Evolutionary conservation across 164 flowering plant species (phyloP), one percentile per base, ranked within the genome.

Genomic region (Umbellularia californica): DNA sequence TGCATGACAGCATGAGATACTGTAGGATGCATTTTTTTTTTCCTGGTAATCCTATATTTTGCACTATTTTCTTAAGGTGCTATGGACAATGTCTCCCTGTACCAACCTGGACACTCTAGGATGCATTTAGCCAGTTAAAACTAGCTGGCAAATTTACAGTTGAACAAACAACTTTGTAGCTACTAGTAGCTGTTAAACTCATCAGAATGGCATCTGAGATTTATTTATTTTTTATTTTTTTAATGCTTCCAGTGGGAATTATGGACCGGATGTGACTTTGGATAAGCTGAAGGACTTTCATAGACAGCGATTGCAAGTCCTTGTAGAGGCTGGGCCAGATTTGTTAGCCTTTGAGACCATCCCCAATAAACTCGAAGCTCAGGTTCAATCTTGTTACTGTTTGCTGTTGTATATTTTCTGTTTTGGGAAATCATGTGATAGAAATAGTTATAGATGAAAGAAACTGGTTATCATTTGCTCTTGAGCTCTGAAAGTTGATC

Each of bases 291-390:
- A 93, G 84, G 96, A 92, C 78, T 95, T 95, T 65, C 99, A 95
- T 65, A 78, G 96, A 28, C 87, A 88, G 19, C 87, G 95, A 75
- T 69, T 95, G 80, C 94, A 87, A 83, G 85, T 95, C 73, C 90
- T 95, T 24, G 89, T 88, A 13, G 86, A 87, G 79, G 89, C 96
- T 13, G 90, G 93, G 41, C 83, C 99, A 5, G 98, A 95, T 74
- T 70, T 93, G 82, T 81, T 93, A 23, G 98, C 98, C 15, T 95
- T 95, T 79, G 98, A 95, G 84, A 90, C 99, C 70, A 93, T 92
- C 73, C 99, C 99, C 2, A 93, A 90, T 72, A 95, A 90, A 79
- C 90, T 95, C 30, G 99, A 95, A 87, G 92, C 97, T 74, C 91
- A 90, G 95, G 99, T 95, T 17, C 7, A 19, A 2, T 55, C 60